Evolutionary conservation across 306 rosid genomes (phyloP).

Genomic region (Quercus alba): DNA sequence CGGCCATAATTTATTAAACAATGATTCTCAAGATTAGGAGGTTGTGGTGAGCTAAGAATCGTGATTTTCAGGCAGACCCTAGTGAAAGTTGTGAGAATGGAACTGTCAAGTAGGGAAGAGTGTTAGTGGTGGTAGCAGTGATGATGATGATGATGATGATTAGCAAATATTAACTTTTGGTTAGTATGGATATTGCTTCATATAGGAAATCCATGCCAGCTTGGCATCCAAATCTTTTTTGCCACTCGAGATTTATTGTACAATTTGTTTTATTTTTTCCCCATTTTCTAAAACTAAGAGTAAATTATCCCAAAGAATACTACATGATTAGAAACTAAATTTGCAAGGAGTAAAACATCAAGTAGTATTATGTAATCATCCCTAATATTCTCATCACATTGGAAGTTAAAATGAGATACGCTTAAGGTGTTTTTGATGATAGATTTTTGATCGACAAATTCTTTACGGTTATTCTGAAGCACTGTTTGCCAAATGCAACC

Average conservation of each 20-base stretch:
- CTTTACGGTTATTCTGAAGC: background rate
- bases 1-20: background rate
- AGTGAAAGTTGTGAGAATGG: background rate
- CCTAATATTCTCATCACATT: background rate
- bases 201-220: background rate
- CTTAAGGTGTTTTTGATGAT: background rate
- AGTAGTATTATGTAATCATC: background rate
- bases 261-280: background rate
- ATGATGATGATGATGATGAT: background rate
- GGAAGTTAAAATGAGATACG: background rate
- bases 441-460: background rate
- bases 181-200: background rate
- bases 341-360: background rate
- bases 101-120: background rate
- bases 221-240: background rate
- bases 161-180: background rate
- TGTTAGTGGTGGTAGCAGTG: background rate
- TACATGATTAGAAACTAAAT: background rate
- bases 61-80: background rate
- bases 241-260: background rate
- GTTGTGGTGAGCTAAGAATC: background rate
- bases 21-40: background rate
- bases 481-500: background rate
- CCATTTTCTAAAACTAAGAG: background rate
- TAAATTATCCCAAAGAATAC: background rate